Evolutionary conservation across 1,139 yeast genomes (phyloP).

Genomic region (Ogataea hybrid): DNA sequence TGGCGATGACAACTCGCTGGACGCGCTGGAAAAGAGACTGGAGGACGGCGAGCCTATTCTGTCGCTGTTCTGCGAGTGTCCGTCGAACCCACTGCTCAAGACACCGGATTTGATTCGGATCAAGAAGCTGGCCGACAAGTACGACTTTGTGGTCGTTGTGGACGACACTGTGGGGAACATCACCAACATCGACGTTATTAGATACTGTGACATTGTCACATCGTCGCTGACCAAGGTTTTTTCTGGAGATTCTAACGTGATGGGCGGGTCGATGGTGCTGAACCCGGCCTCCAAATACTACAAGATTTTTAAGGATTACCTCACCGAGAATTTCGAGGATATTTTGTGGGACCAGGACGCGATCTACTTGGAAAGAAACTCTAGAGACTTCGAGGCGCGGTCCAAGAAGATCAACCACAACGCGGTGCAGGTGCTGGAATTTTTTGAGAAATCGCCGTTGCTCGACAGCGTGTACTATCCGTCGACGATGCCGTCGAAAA

Average conservation of each 20-base stretch:
- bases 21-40: slow-evolving; percentile 59
- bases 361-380: slow-evolving; percentile 84
- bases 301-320: slow-evolving; percentile 47
- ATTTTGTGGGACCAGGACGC: slow-evolving; percentile 91
- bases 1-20: too few relatives aligned
- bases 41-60: slow-evolving; percentile 64
- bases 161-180: slow-evolving; percentile 96
- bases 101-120: slow-evolving; percentile 74
- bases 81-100: slow-evolving; percentile 84
- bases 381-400: slow-evolving; percentile 79
- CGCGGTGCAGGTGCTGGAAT: slow-evolving; percentile 54
- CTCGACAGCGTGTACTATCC: slow-evolving; percentile 76
- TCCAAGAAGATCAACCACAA: slow-evolving; percentile 67
- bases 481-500: slow-evolving; percentile 46
- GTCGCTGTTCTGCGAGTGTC: slow-evolving; percentile 86
- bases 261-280: slow-evolving; percentile 87
- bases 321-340: slow-evolving; percentile 61
- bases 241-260: slow-evolving; percentile 91
- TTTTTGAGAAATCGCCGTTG: slow-evolving; percentile 42
- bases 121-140: slow-evolving; percentile 63
- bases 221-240: slow-evolving; percentile 89
- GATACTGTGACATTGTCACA: slow-evolving; percentile 81
- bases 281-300: slow-evolving; percentile 66
- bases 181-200: slow-evolving; percentile 76
- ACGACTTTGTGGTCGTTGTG: slow-evolving; percentile 72